These are phyloP conservation scores for Alternaria arborescens DNA, from an alignment of 2,329 filamentous ascomycete genomes.

Conservation along the genomic window DNA sequence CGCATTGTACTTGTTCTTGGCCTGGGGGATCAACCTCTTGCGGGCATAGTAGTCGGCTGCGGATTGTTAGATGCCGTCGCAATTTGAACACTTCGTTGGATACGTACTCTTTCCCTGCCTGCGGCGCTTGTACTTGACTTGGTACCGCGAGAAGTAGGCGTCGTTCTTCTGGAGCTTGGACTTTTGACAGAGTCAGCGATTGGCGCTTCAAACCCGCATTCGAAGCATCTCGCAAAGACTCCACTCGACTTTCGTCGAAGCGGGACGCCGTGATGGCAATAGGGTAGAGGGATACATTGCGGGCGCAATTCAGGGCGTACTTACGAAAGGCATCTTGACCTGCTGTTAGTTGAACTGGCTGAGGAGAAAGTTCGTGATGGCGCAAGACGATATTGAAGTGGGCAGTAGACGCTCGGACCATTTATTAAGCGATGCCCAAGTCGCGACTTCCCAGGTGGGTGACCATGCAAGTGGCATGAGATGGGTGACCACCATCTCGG, in stretches of 20 bases:
- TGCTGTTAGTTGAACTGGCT: constrained; percentile 41
- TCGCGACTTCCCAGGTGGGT: constrained; percentile 19
- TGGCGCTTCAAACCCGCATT: constrained; percentile 87
- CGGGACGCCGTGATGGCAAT: constrained; percentile 36
- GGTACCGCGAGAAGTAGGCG: constrained; percentile 99
- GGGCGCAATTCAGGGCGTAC: constrained; percentile 41
- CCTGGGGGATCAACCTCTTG: constrained; percentile 99
- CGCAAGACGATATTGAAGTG: constrained; percentile 20
- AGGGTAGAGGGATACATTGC: constrained; percentile 13
- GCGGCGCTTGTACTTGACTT: constrained; percentile 99
- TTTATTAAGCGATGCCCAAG: constrained; percentile 24
- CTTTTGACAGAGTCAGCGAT: constrained; percentile 98
- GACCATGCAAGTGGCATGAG: constrained; percentile 12
- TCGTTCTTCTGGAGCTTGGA: constrained; percentile 97
- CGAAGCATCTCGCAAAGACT: constrained; percentile 91
- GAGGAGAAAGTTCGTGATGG: constrained; percentile 34
- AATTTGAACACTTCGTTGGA: not conserved
- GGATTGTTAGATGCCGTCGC: constrained; percentile 62
- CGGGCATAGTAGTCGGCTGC: constrained; percentile 98
- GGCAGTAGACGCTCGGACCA: constrained; percentile 19
- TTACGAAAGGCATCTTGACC: constrained; percentile 60
- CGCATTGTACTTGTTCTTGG: constrained; percentile 99
- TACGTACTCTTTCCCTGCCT: constrained; percentile 96
- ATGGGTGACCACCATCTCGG: constrained; percentile 10
- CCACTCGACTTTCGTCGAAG: constrained; percentile 42